Percentiles rank a stretch among this genome's conserved stretches.
Evolutionary conservation across 441 rosid genomes (phyloP).

Genomic region (Erysimum cheiri): DNA sequence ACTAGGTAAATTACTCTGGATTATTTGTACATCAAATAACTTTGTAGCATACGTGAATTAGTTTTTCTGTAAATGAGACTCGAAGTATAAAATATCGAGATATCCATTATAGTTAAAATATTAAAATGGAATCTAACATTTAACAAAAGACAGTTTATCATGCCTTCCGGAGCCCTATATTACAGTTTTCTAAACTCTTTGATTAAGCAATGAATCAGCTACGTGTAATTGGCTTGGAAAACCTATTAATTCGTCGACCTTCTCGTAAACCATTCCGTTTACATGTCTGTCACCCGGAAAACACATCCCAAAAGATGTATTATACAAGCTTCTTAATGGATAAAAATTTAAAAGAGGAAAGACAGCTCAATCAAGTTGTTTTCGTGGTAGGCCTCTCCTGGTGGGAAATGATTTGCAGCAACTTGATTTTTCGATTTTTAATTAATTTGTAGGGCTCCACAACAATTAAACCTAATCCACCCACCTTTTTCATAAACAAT

Average conservation of each 20-base stretch:
- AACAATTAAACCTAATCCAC: slow-evolving; percentile 40
- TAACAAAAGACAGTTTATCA: background rate
- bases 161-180: background rate
- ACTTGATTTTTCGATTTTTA: slow-evolving; percentile 24
- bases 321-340: slow-evolving; percentile 4
- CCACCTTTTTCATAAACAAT: slow-evolving; percentile 8
- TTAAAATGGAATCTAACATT: background rate
- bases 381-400: slow-evolving; percentile 39
- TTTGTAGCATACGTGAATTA: slow-evolving; percentile 7
- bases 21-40: slow-evolving; percentile 2
- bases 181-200: background rate
- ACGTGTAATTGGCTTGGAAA: background rate
- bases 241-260: background rate
- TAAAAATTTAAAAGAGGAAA: slow-evolving; percentile 16
- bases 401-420: slow-evolving; percentile 32
- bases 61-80: background rate
- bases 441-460: slow-evolving; percentile 34
- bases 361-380: slow-evolving; percentile 44
- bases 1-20: background rate
- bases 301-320: background rate
- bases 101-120: background rate
- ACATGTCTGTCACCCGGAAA: no score
- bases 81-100: background rate
- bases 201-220: no score
- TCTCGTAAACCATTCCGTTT: background rate